Conservation (phyloP, 768 basidiomycete species). For the Boletus rubescentipes region DNA sequence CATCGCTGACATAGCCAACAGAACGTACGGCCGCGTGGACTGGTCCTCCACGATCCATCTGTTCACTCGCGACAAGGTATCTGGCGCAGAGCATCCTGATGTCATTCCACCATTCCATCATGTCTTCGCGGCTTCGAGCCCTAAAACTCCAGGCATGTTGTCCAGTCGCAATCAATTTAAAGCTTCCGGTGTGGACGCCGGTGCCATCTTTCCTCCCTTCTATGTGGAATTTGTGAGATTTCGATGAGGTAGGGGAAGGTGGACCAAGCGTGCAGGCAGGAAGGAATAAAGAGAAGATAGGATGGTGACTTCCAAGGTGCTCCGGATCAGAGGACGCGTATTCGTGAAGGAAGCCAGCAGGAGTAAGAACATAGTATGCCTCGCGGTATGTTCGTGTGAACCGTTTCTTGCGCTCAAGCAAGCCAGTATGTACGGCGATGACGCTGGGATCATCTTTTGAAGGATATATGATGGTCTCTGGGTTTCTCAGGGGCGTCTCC, state of each 20-base stretch:
- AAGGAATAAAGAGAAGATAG: constrained; percentile 86
- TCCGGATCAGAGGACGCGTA: constrained; percentile 77
- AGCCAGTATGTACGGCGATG: constrained; percentile 81
- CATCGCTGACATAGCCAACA: constrained; percentile 86
- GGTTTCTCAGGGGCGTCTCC: constrained; percentile 89
- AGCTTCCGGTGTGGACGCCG: constrained; percentile 59
- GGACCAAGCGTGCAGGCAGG: constrained; percentile 96
- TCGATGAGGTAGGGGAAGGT: constrained; percentile 63
- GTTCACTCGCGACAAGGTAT: constrained; percentile 92
- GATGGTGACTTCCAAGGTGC: constrained; percentile 46
- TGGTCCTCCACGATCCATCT: constrained; percentile 89
- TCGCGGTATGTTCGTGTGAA: constrained; percentile 88
- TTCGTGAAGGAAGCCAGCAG: constrained; percentile 96
- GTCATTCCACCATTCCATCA: constrained; percentile 99
- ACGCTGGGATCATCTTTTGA: constrained; percentile 88
- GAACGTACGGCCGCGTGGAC: constrained; percentile 89
- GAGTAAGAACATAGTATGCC: constrained; percentile 88
- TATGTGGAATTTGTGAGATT: constrained; percentile 95
- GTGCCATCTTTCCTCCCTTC: constrained; percentile 85
- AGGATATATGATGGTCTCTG: constrained; percentile 77
- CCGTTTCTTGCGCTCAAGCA: constrained; percentile 93
- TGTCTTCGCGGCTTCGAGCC: constrained; percentile 85
- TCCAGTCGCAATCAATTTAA: constrained; percentile 36
- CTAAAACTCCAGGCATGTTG: constrained; percentile 88
- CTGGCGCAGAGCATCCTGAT: constrained; percentile 89